Conservation (phyloP, 179 eudicot genomes). For the Beta lomatogona region DNA sequence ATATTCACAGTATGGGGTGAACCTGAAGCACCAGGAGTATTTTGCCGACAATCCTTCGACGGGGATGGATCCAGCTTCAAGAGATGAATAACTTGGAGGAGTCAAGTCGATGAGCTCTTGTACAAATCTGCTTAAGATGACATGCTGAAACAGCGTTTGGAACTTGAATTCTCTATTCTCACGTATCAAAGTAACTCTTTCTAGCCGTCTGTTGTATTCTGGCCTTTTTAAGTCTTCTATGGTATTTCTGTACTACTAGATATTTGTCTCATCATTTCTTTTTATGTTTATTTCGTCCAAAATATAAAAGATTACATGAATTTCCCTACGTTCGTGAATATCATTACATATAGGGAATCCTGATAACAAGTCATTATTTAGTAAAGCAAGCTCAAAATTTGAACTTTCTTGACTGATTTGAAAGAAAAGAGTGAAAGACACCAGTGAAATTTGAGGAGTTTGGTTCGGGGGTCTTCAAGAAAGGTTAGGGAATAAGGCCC, state of each 20-base stretch:
- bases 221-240: not conserved
- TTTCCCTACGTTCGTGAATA: no score
- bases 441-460: no score
- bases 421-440: no score
- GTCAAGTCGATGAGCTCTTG: not conserved
- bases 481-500: no score
- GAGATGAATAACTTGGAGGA: constrained; percentile 45
- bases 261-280: not conserved
- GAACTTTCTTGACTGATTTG: no score
- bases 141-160: not conserved
- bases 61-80: constrained; percentile 65
- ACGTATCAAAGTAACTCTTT: not conserved
- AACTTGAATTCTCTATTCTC: not conserved
- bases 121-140: constrained; percentile 8
- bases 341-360: no score
- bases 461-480: no score
- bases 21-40: constrained; percentile 90
- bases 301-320: no score
- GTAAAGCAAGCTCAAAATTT: no score
- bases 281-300: not conserved
- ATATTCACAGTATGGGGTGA: constrained; percentile 75
- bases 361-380: no score
- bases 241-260: not conserved
- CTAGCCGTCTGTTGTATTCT: not conserved
- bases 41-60: constrained; percentile 85